Percentiles rank a stretch among this genome's conserved stretches.
These are phyloP conservation scores for Leishmania major DNA, from an alignment of 208 protist species.

Conservation along the genomic window DNA sequence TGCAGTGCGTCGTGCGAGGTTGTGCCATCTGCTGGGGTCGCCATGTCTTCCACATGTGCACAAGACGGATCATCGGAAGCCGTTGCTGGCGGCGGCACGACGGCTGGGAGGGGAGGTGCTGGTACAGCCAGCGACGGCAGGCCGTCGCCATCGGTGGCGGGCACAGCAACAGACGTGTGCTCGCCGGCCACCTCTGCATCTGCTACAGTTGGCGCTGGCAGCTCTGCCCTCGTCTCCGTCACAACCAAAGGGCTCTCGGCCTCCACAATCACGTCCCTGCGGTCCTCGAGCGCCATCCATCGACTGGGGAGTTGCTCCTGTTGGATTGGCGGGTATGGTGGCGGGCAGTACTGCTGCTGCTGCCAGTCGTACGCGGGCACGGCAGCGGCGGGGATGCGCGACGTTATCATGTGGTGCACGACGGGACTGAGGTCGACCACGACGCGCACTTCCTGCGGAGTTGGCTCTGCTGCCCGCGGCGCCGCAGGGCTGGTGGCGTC, in stretches of 20 bases:
- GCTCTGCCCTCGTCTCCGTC: background rate
- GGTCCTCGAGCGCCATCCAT: constrained; percentile 32
- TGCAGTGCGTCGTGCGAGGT: background rate
- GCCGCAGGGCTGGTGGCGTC: background rate
- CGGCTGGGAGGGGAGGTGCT: background rate
- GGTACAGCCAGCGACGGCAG: background rate
- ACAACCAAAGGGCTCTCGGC: background rate
- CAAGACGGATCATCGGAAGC: background rate
- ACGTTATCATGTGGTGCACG: background rate
- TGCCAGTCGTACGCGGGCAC: background rate
- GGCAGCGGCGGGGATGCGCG: background rate
- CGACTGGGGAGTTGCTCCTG: constrained; percentile 19
- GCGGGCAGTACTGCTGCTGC: background rate
- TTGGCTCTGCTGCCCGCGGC: background rate
- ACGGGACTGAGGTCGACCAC: constrained; percentile 23
- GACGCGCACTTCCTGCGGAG: constrained; percentile 20
- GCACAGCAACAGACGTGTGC: background rate
- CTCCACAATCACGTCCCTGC: constrained; percentile 49
- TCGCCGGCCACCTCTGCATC: background rate
- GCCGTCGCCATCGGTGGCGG: background rate
- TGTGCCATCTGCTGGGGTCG: background rate
- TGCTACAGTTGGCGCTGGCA: background rate
- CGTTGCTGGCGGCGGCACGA: background rate
- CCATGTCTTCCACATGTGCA: background rate
- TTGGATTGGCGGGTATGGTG: constrained; percentile 8